These are phyloP conservation scores for Penicillium sp. DNA, from an alignment of 2,329 filamentous ascomycete species.

Conservation along the genomic window DNA sequence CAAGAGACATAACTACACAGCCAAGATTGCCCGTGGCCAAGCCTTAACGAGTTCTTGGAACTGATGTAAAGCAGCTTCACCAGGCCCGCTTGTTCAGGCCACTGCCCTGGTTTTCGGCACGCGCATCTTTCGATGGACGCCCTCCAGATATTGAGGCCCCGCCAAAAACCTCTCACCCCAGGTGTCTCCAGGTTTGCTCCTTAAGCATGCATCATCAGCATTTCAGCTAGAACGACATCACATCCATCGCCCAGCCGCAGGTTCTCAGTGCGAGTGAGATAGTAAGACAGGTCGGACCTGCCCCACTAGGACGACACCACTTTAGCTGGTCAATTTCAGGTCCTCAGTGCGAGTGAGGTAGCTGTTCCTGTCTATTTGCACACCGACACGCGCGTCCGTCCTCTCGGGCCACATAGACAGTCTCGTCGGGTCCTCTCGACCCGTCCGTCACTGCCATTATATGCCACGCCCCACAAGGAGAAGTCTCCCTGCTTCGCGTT, in stretches of 20 bases:
- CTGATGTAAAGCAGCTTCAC: conserved; percentile 21
- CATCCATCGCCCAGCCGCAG: conserved; percentile 3
- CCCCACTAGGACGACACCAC: conserved; percentile 4
- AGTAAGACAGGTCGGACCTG: conserved; percentile 3
- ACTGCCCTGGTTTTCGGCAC: conserved; percentile 22
- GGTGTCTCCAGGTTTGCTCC: conserved; percentile 10
- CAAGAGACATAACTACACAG: no score
- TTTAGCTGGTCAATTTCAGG: neutral
- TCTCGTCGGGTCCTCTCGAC: conserved; percentile 10
- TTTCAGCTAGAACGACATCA: conserved; percentile 12
- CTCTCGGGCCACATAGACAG: conserved; percentile 14
- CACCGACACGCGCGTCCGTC: conserved; percentile 13
- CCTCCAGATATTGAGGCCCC: conserved; percentile 21
- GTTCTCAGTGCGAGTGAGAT: conserved; percentile 2
- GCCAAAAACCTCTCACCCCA: conserved; percentile 11
- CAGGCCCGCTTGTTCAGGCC: conserved; percentile 13
- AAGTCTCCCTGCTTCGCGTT: conserved; percentile 2
- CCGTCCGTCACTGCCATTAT: conserved; percentile 1
- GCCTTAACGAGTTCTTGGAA: conserved; percentile 19
- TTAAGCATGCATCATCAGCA: conserved; percentile 13
- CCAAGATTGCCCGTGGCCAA: conserved; percentile 19
- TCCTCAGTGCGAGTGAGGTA: conserved; percentile 4
- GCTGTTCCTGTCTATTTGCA: conserved; percentile 12
- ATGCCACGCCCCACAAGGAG: neutral
- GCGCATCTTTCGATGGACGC: conserved; percentile 12